Conservation (phyloP, 2,329 filamentous ascomycete species). For the Aspergillus proliferans region DNA sequence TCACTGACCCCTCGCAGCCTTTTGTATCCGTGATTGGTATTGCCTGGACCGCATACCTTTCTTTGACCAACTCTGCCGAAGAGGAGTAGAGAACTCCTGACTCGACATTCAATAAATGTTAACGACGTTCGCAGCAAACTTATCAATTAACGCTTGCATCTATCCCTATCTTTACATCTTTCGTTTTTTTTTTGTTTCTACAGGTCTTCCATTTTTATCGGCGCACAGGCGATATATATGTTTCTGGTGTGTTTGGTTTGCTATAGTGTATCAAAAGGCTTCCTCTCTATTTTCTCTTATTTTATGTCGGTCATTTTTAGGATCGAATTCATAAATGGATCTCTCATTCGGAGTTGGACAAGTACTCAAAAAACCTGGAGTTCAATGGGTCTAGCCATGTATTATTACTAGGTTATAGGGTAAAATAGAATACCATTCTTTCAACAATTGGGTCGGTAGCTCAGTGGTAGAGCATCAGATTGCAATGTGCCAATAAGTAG, state of each 20-base stretch:
- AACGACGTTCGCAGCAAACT: too few relatives aligned
- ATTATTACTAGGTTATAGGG: too few relatives aligned
- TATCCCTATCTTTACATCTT: conserved; percentile 11
- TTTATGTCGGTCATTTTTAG: too few relatives aligned
- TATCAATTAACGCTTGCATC: neutral
- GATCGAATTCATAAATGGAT: too few relatives aligned
- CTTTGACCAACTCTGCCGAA: conserved; percentile 80
- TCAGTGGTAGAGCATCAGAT: neutral
- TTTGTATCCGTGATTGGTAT: conserved; percentile 96
- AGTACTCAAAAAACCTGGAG: too few relatives aligned
- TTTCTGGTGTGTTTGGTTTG: neutral
- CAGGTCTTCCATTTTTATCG: neutral
- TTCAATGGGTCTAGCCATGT: too few relatives aligned
- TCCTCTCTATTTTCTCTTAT: neutral
- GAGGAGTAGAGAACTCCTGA: conserved; percentile 43
- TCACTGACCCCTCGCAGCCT: conserved; percentile 52
- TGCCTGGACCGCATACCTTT: conserved; percentile 95
- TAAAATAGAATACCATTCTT: too few relatives aligned
- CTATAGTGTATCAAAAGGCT: neutral
- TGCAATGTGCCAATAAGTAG: neutral
- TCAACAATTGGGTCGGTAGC: neutral
- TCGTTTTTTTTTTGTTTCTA: conserved; percentile 1
- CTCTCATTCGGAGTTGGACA: too few relatives aligned
- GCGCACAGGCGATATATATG: conserved; percentile 10
- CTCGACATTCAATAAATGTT: neutral